Base-by-base conservation (phyloP, 306 rosid species). In the Pyrus communis region DNA sequence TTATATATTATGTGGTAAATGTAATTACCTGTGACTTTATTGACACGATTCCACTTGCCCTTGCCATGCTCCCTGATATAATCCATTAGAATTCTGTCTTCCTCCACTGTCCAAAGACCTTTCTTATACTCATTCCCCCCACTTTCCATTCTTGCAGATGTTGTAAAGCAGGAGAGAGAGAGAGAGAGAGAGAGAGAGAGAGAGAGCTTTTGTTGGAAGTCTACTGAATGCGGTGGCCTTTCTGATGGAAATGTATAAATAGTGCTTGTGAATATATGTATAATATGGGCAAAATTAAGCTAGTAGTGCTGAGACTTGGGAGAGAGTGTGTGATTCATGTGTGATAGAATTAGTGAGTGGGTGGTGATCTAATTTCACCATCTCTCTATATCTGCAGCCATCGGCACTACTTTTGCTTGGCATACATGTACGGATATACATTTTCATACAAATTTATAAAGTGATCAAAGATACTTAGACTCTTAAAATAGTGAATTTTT, bases 21-120 rank as follows among this genome's bases (percentile, higher is more conserved):
- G 18, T 30, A 25, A 9, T 6, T 40, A 86, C 93, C 89, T 68
- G 89, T 76, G 7, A 70, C 23, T 77, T 78, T 85, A 25, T 89
- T 80, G 10, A 87, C 83, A 23, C 88, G 87, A 79, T 85, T 89
- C 93, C 91, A 89, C 71, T 85, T 89, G 28, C 93, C 90, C 52
- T 66, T 84, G 14, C 91, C 93, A 59, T 89, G 83, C 43, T 76
- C 21, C 60, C 64, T 78, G 21, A 87, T 74, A 72, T 82, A 78
- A n/a, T 82, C 87, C 77, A 19, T 78, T 28, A 89, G 81, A 75
- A 80, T 46, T 72, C 69, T 78, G 76, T 88, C 92, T 75, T 88
- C 92, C 84, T 86, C 87, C 11, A 71, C 49, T 25, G 74, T 88
- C 92, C 92, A 86, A 17, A 88, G 73, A 68, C 89, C 87, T 74